A percentile compares a stretch with the other conserved stretches of the same genome.
phyloP scores from a whole-genome alignment of 495 filamentous ascomycete genomes.

The Aeminium ludgeri region DNA sequence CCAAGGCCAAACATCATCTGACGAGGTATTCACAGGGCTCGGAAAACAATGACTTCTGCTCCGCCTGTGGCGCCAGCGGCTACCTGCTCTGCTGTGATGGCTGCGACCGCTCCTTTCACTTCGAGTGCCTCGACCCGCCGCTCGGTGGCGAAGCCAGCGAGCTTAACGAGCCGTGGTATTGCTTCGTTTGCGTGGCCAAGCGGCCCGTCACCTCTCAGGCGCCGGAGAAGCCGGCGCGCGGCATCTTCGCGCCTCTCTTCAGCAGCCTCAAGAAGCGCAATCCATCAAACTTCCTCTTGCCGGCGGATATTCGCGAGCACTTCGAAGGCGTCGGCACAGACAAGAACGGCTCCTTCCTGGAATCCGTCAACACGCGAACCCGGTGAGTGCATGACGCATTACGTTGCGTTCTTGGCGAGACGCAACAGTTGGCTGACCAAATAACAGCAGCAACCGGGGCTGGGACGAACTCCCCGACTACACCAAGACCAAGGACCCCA shows the following conservation, averaged over 20 bases:
- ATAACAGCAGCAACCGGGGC: slow-evolving; percentile 34
- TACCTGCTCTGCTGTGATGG: slow-evolving; percentile 82
- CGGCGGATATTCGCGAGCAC: slow-evolving; percentile 46
- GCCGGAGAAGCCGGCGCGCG: slow-evolving; percentile 21
- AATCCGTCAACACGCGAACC: slow-evolving; percentile 28
- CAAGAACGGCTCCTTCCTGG: slow-evolving; percentile 63
- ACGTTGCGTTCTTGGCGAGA: too few species aligned
- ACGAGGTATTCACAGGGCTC: slow-evolving; percentile 30
- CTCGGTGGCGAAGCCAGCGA: slow-evolving; percentile 44
- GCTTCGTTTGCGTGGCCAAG: slow-evolving; percentile 46
- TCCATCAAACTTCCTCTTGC: slow-evolving; percentile 57
- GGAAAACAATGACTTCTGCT: slow-evolving; percentile 80
- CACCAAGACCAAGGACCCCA: slow-evolving; percentile 43
- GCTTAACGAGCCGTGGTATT: slow-evolving; percentile 64
- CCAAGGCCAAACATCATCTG: slow-evolving; percentile 11
- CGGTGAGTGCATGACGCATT: too few species aligned
- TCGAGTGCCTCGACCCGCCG: slow-evolving; percentile 66
- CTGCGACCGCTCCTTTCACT: slow-evolving; percentile 75
- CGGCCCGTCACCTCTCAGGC: slow-evolving; percentile 22
- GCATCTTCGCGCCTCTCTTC: slow-evolving; percentile 43
- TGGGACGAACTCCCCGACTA: slow-evolving; percentile 52
- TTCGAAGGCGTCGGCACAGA: slow-evolving; percentile 61
- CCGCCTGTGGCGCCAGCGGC: slow-evolving; percentile 65
- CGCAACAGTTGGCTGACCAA: too few species aligned
- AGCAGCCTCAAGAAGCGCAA: slow-evolving; percentile 43